These are phyloP conservation scores for Paramecium pentaurelia DNA, from an alignment of 73 alveolate genomes.

Conservation along the genomic window DNA sequence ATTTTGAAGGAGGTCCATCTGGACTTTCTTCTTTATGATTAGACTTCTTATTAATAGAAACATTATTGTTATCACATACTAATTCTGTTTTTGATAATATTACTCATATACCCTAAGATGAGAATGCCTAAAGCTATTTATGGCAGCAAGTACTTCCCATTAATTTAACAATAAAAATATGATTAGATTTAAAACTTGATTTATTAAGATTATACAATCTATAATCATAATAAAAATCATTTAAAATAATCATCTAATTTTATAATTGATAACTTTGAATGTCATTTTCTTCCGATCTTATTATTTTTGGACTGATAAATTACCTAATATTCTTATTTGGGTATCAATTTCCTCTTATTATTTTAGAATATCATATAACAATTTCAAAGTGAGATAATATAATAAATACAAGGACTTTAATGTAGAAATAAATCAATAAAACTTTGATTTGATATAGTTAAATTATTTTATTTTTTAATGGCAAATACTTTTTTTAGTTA, in stretches of 20 bases:
- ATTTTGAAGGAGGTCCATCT: neutral
- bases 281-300: too few relatives aligned
- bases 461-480: neutral
- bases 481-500: neutral
- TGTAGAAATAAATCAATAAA: too few relatives aligned
- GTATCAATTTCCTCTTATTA: neutral
- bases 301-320: too few relatives aligned
- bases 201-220: too few relatives aligned
- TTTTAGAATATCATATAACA: neutral
- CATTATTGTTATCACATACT: neutral
- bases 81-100: neutral
- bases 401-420: neutral
- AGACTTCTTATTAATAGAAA: neutral
- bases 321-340: neutral
- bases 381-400: too few relatives aligned
- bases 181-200: neutral
- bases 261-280: too few relatives aligned
- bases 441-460: too few relatives aligned
- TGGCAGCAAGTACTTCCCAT: slow-evolving; percentile 41
- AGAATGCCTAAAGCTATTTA: neutral
- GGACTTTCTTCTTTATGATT: neutral
- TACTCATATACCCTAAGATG: neutral
- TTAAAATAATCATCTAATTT: too few relatives aligned
- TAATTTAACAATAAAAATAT: neutral
- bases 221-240: too few relatives aligned